Conservation (phyloP, 805 yeast genomes). For the Ogataea trehalophila region DNA sequence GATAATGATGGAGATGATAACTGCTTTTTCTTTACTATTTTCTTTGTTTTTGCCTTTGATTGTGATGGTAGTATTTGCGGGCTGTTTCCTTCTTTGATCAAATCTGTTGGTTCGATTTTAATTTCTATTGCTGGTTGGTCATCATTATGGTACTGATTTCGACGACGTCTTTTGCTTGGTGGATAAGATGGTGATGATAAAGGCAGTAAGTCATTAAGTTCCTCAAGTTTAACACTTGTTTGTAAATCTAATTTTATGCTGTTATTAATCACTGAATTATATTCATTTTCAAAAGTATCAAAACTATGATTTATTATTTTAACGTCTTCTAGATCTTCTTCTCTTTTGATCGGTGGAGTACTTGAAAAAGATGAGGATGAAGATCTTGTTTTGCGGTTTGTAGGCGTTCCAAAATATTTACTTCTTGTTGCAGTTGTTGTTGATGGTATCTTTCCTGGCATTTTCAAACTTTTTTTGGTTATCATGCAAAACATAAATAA, state of each 20-base stretch:
- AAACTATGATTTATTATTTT: too few relatives aligned
- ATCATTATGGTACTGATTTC: too few relatives aligned
- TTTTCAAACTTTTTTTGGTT: too few relatives aligned
- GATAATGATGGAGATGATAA: not conserved
- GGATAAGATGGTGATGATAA: not conserved
- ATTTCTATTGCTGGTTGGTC: not conserved
- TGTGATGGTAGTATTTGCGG: not conserved
- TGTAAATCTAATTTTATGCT: too few relatives aligned
- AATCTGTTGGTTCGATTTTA: not conserved
- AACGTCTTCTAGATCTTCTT: too few relatives aligned
- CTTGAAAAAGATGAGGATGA: too few relatives aligned
- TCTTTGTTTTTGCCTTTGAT: not conserved
- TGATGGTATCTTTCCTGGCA: too few relatives aligned
- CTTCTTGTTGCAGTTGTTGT: too few relatives aligned
- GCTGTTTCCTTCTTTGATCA: not conserved
- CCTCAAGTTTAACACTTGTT: not conserved
- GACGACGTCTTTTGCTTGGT: not conserved
- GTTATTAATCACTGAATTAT: not conserved
- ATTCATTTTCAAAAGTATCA: not conserved
- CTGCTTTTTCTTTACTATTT: not conserved
- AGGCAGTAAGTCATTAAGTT: not conserved
- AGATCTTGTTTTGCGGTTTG: too few relatives aligned
- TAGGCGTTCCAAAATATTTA: too few relatives aligned
- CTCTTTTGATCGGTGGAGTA: too few relatives aligned
- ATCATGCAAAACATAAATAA: too few relatives aligned